Base-by-base conservation (phyloP, 257 asterid genomes). In the Ocimum tenuiflorum region DNA sequence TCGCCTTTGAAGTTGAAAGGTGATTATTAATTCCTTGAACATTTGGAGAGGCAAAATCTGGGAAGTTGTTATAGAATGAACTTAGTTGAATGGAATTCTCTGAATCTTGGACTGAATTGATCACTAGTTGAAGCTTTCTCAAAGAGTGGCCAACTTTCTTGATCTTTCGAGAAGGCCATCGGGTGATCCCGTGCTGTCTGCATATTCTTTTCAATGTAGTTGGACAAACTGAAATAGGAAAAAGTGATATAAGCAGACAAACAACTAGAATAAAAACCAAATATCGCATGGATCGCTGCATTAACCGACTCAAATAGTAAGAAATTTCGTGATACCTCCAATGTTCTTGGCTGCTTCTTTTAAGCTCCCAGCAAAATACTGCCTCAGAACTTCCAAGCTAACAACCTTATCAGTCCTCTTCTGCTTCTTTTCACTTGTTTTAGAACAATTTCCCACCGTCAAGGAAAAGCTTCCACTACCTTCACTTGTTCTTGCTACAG, bases 81-180 rank as follows among this genome's bases (percentile, higher is more conserved):
- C 80, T 75, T 52, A 89, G 91, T 31, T 77, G 86, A 50, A 89
- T 78, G 57, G 92, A 62, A 47, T 95, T 88, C 70, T 84, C 84
- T 2, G 92, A 82, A 41, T 95, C 95, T 61, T 86, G 87, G 66
- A 89, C 91, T 1, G 95, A 86, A 55, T 89, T 85, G 0, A 88
- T 86, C 77, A 89, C 96, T 8, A 78, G 91, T 63, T 89, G 96
- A 70, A 89, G 92, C 72, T 89, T 89, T 76, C 75, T 84, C 60
- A 87, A 69, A 0, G 96, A 86, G 79, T 83, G 94, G 12, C 91
- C 89, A 1, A 89, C 96, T 80, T 89, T 86, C 86, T 83, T 86
- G 80, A 89, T 85, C 91, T 89, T 89, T 14, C 94, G 74, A 33
- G 96, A 89, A 20, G 96, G 96, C 96, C 95, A 89, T 39, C 95